Evolutionary conservation across 495 filamentous ascomycete genomes (phyloP).

Genomic region (Penicillium taxi): DNA sequence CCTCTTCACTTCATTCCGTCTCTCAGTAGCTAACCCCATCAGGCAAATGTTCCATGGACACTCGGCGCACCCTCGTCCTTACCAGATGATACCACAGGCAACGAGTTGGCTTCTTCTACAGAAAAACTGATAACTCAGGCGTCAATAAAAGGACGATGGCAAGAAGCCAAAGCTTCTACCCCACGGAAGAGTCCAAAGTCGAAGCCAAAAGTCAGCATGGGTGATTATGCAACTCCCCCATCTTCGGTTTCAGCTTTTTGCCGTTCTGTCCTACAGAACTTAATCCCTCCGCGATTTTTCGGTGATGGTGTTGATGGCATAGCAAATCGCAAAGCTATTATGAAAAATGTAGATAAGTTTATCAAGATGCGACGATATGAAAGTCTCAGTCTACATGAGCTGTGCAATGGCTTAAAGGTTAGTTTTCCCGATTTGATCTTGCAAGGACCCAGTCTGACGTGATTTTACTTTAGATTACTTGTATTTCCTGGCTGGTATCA

Average conservation of each 20-base stretch:
- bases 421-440: neutral
- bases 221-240: conserved; percentile 62
- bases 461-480: conserved; percentile 43
- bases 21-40: neutral
- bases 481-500: conserved; percentile 66
- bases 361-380: conserved; percentile 74
- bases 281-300: conserved; percentile 75
- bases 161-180: conserved; percentile 2
- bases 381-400: conserved; percentile 67
- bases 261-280: conserved; percentile 59
- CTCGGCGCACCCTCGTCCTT: conserved; percentile 16
- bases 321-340: conserved; percentile 52
- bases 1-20: neutral
- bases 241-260: conserved; percentile 82
- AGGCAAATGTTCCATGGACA: conserved; percentile 27
- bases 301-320: conserved; percentile 46
- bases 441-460: neutral
- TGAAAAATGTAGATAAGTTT: conserved; percentile 66
- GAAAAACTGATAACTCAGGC: conserved; percentile 29
- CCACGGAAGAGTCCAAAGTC: neutral
- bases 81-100: conserved; percentile 4
- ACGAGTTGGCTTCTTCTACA: conserved; percentile 10
- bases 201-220: conserved; percentile 36
- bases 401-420: conserved; percentile 71
- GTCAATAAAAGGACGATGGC: no score